Percentiles rank a stretch among this genome's conserved stretches.
phyloP scores from a whole-genome alignment of 306 rosid species.

The Glycyrrhiza uralensis region DNA sequence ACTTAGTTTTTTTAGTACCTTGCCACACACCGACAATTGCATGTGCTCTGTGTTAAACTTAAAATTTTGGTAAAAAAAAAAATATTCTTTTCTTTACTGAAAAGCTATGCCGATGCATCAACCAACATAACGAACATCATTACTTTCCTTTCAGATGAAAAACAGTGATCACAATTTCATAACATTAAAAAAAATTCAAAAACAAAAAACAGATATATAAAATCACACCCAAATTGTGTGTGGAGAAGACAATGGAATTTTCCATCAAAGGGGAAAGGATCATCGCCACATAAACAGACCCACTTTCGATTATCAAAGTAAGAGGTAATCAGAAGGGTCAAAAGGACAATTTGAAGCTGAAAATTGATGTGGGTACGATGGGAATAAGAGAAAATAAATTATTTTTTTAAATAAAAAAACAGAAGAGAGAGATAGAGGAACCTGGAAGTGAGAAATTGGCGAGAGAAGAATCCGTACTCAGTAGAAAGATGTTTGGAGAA shows the following conservation, averaged over 20 bases:
- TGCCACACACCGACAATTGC: conserved; percentile 32
- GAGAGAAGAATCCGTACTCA: background rate
- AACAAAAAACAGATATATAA: background rate
- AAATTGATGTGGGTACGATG: conserved; percentile 18
- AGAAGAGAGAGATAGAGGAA: conserved; percentile 31
- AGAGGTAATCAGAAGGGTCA: conserved; percentile 22
- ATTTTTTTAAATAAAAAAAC: background rate
- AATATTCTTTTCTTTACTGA: conserved; percentile 26
- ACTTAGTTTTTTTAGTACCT: background rate
- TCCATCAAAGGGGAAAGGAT: conserved; percentile 22
- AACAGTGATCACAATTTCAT: background rate
- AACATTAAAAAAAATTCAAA: background rate
- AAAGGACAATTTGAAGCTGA: conserved; percentile 12
- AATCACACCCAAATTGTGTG: conserved; percentile 7
- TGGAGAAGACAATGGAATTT: background rate
- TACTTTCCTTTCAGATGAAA: background rate
- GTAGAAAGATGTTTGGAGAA: conserved; percentile 27
- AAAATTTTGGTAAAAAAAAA: conserved; percentile 10
- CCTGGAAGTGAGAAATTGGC: conserved; percentile 41
- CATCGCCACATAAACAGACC: conserved; percentile 15
- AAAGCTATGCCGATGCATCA: conserved; percentile 25
- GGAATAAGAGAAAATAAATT: background rate
- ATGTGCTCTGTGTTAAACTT: conserved; percentile 19
- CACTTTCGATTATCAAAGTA: conserved; percentile 20
- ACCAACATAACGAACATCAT: conserved; percentile 29